phyloP scores from a whole-genome alignment of 768 basidiomycete genomes.

The Clathrus columnatus region DNA sequence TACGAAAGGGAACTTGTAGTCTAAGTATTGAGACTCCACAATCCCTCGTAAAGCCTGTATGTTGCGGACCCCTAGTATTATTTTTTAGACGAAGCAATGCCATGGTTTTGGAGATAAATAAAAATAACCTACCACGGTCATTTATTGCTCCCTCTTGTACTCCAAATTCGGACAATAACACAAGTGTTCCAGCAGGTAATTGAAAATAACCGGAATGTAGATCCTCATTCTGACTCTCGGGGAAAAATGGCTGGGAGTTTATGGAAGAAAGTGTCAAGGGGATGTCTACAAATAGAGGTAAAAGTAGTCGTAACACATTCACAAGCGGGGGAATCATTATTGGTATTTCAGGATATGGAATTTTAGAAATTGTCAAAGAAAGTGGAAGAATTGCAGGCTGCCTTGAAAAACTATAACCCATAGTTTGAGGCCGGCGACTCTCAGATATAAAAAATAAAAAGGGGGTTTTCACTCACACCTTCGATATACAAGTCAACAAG shows the following conservation, averaged over 20 bases:
- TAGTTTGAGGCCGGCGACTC: too few species aligned
- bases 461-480: slow-evolving; percentile 45
- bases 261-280: slow-evolving; percentile 55
- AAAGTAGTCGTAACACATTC: slow-evolving; percentile 45
- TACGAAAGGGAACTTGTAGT: slow-evolving; percentile 72
- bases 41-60: slow-evolving; percentile 54
- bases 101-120: background rate
- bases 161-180: slow-evolving; percentile 58
- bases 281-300: slow-evolving; percentile 47
- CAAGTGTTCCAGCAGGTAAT: slow-evolving; percentile 49
- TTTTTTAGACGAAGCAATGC: background rate
- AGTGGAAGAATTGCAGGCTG: slow-evolving; percentile 59
- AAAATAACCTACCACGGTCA: slow-evolving; percentile 32
- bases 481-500: slow-evolving; percentile 48
- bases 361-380: slow-evolving; percentile 53
- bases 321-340: slow-evolving; percentile 38
- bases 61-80: slow-evolving; percentile 47
- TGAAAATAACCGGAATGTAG: slow-evolving; percentile 69
- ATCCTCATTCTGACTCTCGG: slow-evolving; percentile 63
- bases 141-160: slow-evolving; percentile 59
- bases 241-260: slow-evolving; percentile 47
- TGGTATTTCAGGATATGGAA: slow-evolving; percentile 36
- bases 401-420: slow-evolving; percentile 49
- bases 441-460: background rate
- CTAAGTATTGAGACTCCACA: slow-evolving; percentile 55